Evolutionary conservation across 257 asterid species (phyloP), one percentile per base, ranked within the genome.

Genomic region (Catharanthus roseus): DNA sequence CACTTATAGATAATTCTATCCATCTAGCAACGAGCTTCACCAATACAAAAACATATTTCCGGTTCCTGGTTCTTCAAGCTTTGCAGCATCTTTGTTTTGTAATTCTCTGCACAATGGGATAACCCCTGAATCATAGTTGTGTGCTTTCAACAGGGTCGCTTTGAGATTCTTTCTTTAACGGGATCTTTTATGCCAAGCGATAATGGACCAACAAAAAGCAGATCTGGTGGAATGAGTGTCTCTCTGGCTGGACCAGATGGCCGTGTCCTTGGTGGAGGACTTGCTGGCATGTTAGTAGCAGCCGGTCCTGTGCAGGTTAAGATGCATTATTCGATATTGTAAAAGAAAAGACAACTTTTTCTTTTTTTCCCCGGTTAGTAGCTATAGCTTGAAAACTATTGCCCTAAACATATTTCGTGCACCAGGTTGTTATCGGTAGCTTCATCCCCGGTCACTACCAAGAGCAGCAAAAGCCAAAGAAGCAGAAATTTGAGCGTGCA

Each of bases 181-280:
- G 97, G 98, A 56, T 88, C 95, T 26, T 90, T 87, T 74, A 84
- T 88, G 86, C 95, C 88, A 26, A 88, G 84, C 58, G 96, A 93
- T 79, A 81, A 87, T 44, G 96, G 97, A 57, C 66, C 86, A 55
- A 80, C 97, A 19, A 90, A 88, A 78, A 86, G 95, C 81, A 81
- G 95, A 83, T 88, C 98, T 21, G 98, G 98, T 53, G 98, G 98
- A 60, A 73, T 93, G 91, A 88, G 96, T 42, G 93, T 93, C 74
- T 86, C 90, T 71, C 83, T 93, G 51, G 96, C 95, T 2, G 93
- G 95, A 66, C 93, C 97, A 12, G 96, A 93, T 78, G 97, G 98
- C 45, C 97, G 89, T n/a, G 97, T 93, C 58, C 78, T 93, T 29
- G 98, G 98, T 6, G 98, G 97, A 75, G 98, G 96, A 31, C 88